Evolutionary conservation across 2,329 filamentous ascomycete species (phyloP).

Genomic region (Sarocladium brachiariae): DNA sequence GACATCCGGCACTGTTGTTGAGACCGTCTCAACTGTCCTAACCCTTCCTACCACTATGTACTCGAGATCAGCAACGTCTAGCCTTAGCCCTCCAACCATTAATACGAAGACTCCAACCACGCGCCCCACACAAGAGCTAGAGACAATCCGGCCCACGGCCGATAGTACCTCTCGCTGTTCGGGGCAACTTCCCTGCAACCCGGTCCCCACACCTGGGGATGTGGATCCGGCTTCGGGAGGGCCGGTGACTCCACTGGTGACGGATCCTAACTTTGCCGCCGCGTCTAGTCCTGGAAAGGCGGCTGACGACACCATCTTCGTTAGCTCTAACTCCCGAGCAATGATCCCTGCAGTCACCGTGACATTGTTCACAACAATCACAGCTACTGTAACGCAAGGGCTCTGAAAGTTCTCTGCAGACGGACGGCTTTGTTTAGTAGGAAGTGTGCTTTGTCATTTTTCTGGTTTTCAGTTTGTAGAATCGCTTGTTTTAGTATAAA

Average conservation of each 20-base stretch:
- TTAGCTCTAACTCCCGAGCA: background rate
- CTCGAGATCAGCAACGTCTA: background rate
- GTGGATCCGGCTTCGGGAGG: background rate
- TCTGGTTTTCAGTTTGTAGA: too few species aligned
- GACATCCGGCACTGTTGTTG: background rate
- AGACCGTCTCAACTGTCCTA: background rate
- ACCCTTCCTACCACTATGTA: background rate
- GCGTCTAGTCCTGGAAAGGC: background rate
- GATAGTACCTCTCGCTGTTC: background rate
- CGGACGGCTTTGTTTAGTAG: too few species aligned
- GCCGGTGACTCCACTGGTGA: background rate
- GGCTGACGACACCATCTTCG: background rate
- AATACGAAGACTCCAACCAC: background rate
- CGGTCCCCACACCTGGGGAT: background rate
- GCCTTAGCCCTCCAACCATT: background rate
- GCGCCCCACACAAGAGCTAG: background rate
- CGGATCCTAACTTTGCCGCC: background rate
- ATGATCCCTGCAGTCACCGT: background rate
- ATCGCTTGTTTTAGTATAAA: too few species aligned
- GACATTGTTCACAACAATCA: background rate
- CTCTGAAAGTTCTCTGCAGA: background rate
- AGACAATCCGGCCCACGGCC: background rate
- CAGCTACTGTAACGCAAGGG: background rate
- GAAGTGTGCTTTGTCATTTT: too few species aligned
- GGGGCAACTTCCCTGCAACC: background rate